These are phyloP conservation scores for Venturia oleaginea DNA, from an alignment of 2,329 filamentous ascomycete genomes.

Conservation along the genomic window DNA sequence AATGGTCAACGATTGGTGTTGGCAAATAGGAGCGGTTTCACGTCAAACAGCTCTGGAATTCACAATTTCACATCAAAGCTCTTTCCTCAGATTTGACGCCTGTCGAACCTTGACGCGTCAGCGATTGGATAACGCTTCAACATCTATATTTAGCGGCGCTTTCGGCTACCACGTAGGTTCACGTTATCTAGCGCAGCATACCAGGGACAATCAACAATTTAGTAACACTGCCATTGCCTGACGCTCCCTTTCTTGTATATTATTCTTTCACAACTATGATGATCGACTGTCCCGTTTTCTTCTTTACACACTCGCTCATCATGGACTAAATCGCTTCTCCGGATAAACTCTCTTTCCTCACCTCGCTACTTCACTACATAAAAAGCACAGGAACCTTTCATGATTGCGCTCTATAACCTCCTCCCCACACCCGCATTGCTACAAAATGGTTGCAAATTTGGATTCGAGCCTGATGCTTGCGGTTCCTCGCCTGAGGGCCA, in stretches of 20 bases:
- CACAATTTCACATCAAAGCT: not conserved
- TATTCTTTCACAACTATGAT: not conserved
- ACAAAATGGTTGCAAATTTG: conserved; percentile 1
- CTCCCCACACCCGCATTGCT: not conserved
- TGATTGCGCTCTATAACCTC: not conserved
- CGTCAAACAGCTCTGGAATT: not conserved
- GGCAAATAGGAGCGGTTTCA: not conserved
- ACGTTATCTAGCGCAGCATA: not conserved
- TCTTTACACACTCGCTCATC: not conserved
- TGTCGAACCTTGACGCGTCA: not conserved
- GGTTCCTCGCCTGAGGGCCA: not conserved
- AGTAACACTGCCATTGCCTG: not conserved
- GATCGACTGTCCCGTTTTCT: not conserved
- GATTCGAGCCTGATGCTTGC: conserved; percentile 10
- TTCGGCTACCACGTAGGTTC: conserved; percentile 1
- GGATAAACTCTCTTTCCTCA: not conserved
- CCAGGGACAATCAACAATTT: not conserved
- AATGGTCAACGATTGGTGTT: not conserved
- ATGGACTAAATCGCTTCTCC: not conserved
- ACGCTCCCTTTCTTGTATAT: not conserved
- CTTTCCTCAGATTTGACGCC: not conserved
- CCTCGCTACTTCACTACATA: not conserved
- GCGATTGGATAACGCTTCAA: not conserved
- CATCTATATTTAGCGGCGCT: conserved; percentile 6
- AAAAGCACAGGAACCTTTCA: not conserved